phyloP scores from a whole-genome alignment of 768 basidiomycete species.

The Boletus patriciae region DNA sequence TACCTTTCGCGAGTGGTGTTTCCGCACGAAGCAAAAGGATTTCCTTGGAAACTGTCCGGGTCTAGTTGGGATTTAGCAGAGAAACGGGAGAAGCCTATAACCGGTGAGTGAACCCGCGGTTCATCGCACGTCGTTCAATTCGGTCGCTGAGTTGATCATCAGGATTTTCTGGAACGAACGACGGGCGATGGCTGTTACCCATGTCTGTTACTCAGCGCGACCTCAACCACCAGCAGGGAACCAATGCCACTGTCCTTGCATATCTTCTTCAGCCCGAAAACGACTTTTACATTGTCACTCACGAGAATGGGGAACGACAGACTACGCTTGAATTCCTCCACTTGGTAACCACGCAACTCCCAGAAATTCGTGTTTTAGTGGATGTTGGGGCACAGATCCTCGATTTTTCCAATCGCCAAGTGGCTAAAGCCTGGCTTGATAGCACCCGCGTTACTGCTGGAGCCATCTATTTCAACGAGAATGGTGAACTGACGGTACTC shows the following conservation, averaged over 20 bases:
- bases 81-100: constrained; percentile 9
- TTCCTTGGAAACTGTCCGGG: constrained; percentile 27
- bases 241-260: constrained; percentile 41
- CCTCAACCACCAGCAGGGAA: constrained; percentile 28
- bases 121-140: not conserved
- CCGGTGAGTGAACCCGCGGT: not conserved
- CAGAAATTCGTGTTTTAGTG: constrained; percentile 44
- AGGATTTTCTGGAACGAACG: constrained; percentile 44
- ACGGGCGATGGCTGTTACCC: constrained; percentile 37
- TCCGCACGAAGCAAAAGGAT: constrained; percentile 34
- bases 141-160: not conserved
- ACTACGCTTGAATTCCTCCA: constrained; percentile 18
- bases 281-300: constrained; percentile 11
- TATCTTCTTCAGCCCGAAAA: constrained; percentile 28
- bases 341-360: constrained; percentile 31
- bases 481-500: constrained; percentile 32
- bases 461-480: constrained; percentile 28
- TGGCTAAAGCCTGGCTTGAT: constrained; percentile 43
- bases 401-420: constrained; percentile 42
- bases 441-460: constrained; percentile 8
- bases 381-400: constrained; percentile 59
- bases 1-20: constrained; percentile 35
- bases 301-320: not conserved
- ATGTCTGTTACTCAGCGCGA: constrained; percentile 32
- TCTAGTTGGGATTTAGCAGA: constrained; percentile 40